Base-by-base conservation (phyloP, 495 filamentous ascomycete genomes). In the Hyaloscypha finlandica region DNA sequence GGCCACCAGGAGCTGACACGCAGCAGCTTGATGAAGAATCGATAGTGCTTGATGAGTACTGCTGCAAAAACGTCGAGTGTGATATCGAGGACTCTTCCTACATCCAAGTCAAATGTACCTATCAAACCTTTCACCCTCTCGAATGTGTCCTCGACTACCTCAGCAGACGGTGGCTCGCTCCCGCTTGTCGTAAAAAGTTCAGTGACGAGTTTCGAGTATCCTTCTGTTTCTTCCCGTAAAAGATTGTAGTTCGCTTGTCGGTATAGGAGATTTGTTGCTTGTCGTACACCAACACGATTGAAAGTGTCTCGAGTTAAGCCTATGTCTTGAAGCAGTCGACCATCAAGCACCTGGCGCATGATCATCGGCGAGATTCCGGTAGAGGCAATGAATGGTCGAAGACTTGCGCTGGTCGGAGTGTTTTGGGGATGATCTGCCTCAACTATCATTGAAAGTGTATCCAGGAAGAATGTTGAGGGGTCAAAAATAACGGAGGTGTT, bases 1-100 rank as follows among this genome's bases (percentile, higher is more conserved):
- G 96, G 96, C 96, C 96, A 99, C 95, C 95, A 99, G 20, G 95
- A 94, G 80, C 96, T 97, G 54, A 87, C 86, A 20, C 93, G 86
- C 19, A 98, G 80, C 31, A 97, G 85, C 75, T 94, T 97, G 74
- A 97, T 88, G 72, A 97, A 97, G 80, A 98, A 98, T 6, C 90
- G 85, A 73, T 89, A 93, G 64, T 96, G 89, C 67, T 91, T 91
- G 56, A 96, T 87, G 60, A 97, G 84, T 3, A 92, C 86, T 37
- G 90, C 89, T 4, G 93, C 93, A 66, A 93, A 94, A 20, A 94
- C 92, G 75, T 97, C 93, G 8, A 97, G 80, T 8, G 90, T 92
- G 30, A 98, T 90, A 79, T 99, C 96, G 3, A 99, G 83, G 22
- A 97, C 94, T 71, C 96, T 86, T 52, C 94, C 96, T 22, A 97